These are phyloP conservation scores for Gossypium trilobum DNA, from an alignment of 441 rosid genomes.

Conservation along the genomic window DNA sequence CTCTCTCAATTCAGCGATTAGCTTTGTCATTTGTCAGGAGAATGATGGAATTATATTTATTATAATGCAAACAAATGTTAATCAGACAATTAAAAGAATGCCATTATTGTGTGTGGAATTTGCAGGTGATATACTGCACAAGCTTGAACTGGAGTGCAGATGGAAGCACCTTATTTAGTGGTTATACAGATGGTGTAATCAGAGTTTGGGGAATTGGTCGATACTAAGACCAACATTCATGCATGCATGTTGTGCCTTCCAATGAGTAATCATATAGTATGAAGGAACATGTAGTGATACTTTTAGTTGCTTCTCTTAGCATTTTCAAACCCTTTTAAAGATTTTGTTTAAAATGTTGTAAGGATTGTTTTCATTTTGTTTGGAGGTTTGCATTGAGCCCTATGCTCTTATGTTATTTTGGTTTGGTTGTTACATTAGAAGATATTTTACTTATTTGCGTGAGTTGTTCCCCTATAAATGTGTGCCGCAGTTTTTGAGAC, in stretches of 20 bases:
- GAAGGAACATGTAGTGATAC: background rate
- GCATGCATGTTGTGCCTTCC: background rate
- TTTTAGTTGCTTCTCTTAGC: background rate
- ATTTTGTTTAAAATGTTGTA: background rate
- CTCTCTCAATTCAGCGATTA: background rate
- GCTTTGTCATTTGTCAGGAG: background rate
- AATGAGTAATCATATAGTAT: background rate
- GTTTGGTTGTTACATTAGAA: background rate
- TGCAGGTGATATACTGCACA: constrained; percentile 83
- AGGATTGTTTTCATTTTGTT: background rate
- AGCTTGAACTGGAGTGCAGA: constrained; percentile 89
- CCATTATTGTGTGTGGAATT: background rate
- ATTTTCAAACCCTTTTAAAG: background rate
- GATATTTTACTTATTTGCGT: background rate
- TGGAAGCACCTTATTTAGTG: constrained; percentile 92
- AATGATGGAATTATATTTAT: background rate
- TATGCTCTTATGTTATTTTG: background rate
- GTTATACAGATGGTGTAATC: constrained; percentile 89
- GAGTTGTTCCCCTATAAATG: background rate
- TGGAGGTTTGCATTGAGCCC: background rate
- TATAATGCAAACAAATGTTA: background rate
- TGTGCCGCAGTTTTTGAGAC: background rate
- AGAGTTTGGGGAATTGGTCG: constrained; percentile 98
- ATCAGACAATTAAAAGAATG: background rate
- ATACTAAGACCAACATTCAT: constrained; percentile 27